Conservation (phyloP, 805 yeast genomes). For the Monosporozyma servazzii region DNA sequence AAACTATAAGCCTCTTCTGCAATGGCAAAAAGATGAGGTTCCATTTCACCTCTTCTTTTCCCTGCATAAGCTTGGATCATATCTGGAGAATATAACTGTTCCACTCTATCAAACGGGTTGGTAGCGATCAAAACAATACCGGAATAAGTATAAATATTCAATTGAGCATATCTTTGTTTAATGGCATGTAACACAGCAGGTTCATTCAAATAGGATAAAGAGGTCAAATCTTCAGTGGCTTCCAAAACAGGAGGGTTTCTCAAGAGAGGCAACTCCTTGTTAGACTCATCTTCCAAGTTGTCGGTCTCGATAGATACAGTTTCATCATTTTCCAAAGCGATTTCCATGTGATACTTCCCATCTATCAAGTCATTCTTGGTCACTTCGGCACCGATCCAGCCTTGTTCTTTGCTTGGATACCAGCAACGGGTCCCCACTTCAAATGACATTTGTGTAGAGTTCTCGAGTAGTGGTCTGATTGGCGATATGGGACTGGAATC, state of each 20-base stretch:
- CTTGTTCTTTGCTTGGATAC: constrained; percentile 60
- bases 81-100: constrained; percentile 82
- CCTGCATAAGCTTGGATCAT: constrained; percentile 93
- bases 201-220: constrained; percentile 85
- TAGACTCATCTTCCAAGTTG: constrained; percentile 14
- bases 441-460: constrained; percentile 22
- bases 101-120: constrained; percentile 89
- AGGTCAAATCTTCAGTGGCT: constrained; percentile 89
- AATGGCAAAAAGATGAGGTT: constrained; percentile 93
- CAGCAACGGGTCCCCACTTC: constrained; percentile 65
- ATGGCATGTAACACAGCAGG: constrained; percentile 96
- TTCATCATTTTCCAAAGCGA: constrained; percentile 43
- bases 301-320: constrained; percentile 41
- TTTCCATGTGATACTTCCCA: constrained; percentile 41
- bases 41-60: constrained; percentile 85
- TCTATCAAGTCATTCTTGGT: constrained; percentile 33
- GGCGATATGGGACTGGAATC: not conserved
- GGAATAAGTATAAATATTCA: constrained; percentile 88
- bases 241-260: constrained; percentile 89
- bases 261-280: constrained; percentile 52
- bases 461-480: not conserved
- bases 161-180: constrained; percentile 76
- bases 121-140: constrained; percentile 96
- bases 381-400: constrained; percentile 68
- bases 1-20: constrained; percentile 96